Conservation (phyloP, 2,329 filamentous ascomycete genomes). For the Colletotrichum paranaense region DNA sequence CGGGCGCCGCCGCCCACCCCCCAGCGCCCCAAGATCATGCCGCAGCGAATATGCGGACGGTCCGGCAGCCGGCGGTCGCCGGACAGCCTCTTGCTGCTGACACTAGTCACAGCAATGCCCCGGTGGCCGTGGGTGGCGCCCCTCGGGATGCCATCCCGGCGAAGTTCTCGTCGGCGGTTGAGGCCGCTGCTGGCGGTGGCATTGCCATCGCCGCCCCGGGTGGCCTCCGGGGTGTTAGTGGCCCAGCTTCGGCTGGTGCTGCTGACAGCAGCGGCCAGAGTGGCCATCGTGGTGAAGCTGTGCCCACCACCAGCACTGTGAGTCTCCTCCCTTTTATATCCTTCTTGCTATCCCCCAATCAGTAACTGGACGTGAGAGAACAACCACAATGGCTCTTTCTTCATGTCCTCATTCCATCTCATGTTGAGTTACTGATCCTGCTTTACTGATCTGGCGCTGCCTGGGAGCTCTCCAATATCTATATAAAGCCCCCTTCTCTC, state of each 20-base stretch:
- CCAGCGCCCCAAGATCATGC: background rate
- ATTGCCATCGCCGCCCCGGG: slow-evolving; percentile 3
- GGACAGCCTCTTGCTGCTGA: background rate
- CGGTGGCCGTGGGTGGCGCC: background rate
- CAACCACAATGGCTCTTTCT: background rate
- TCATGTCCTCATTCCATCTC: too few species aligned
- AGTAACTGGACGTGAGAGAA: background rate
- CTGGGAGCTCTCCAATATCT: background rate
- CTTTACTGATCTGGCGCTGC: too few species aligned
- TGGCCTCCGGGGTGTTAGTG: background rate
- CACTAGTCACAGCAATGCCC: slow-evolving; percentile 8
- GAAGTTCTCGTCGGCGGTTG: slow-evolving; percentile 15
- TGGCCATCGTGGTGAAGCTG: background rate
- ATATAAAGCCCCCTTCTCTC: background rate
- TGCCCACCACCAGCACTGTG: background rate
- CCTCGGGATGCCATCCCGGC: slow-evolving; percentile 9
- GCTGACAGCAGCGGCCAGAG: background rate
- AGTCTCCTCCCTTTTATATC: background rate
- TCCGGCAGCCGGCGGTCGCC: background rate
- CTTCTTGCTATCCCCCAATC: background rate
- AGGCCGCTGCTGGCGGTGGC: background rate
- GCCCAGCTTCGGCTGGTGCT: background rate
- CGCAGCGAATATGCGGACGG: background rate
- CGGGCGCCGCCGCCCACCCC: background rate
- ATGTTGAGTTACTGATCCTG: too few species aligned